Evolutionary conservation across 371 early-diverging fungal genomes (phyloP).

Genomic region (Apophysomyces trapeziformis): DNA sequence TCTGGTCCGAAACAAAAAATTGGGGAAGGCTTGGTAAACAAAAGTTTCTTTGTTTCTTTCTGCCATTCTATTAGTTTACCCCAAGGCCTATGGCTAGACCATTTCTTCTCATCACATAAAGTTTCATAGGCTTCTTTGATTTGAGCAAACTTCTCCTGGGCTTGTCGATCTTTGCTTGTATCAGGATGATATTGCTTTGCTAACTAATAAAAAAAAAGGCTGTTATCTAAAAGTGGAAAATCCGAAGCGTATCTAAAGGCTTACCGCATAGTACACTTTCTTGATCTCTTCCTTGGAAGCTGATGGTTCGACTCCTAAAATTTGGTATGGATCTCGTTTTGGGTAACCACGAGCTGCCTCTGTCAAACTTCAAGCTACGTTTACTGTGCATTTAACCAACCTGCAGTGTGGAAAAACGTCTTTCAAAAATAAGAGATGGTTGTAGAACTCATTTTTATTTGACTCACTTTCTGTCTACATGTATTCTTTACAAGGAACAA

Average conservation of each 20-base stretch:
- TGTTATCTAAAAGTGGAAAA: too few species aligned
- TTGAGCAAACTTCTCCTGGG: slow-evolving; percentile 93
- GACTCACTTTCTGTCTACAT: neutral
- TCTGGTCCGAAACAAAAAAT: too few species aligned
- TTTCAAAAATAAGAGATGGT: neutral
- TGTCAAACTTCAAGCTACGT: neutral
- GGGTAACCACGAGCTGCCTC: neutral
- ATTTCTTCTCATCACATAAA: slow-evolving; percentile 84
- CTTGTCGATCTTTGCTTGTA: slow-evolving; percentile 86
- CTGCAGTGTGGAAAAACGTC: neutral
- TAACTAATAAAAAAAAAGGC: slow-evolving; percentile 46
- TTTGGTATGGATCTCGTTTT: slow-evolving; percentile 80
- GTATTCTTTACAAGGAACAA: too few species aligned
- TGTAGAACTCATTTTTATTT: neutral
- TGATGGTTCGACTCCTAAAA: slow-evolving; percentile 78
- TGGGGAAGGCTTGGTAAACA: neutral
- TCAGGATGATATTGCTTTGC: slow-evolving; percentile 97
- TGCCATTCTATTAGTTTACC: neutral
- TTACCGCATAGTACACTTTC: slow-evolving; percentile 89
- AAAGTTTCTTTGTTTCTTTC: neutral
- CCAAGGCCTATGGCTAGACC: neutral
- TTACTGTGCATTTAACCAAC: neutral
- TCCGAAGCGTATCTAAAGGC: neutral
- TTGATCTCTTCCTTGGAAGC: slow-evolving; percentile 90
- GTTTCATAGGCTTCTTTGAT: slow-evolving; percentile 97